Percentiles rank a stretch among this genome's conserved stretches.
Evolutionary conservation across 2,329 filamentous ascomycete species (phyloP).

Genomic region (Cordyceps cateniannulata): DNA sequence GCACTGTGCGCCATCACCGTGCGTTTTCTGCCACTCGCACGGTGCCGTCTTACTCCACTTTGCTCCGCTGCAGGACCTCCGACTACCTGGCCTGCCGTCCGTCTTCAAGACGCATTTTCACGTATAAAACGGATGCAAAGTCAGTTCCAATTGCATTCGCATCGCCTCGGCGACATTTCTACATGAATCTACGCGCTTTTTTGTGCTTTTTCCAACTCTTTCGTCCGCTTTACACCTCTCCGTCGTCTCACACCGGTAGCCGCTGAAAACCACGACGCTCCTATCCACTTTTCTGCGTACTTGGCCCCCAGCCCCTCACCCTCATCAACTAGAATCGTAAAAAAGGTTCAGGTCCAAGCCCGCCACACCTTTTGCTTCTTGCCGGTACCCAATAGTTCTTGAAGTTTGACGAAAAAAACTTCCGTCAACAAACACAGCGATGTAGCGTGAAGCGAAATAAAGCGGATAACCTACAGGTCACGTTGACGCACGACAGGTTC

Average conservation of each 20-base stretch:
- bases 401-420: background rate
- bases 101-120: background rate
- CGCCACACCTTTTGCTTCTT: background rate
- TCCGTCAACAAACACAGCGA: background rate
- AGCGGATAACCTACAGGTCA: background rate
- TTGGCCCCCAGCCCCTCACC: conserved; percentile 1
- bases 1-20: conserved; percentile 4
- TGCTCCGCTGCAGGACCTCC: background rate
- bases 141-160: background rate
- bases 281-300: conserved; percentile 6
- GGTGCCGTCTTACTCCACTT: background rate
- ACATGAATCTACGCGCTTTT: conserved; percentile 10
- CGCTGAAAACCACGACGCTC: conserved; percentile 1
- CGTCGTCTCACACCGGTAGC: background rate
- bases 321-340: background rate
- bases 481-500: background rate
- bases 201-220: background rate
- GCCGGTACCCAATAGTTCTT: background rate
- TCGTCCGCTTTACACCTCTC: background rate
- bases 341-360: background rate
- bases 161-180: conserved; percentile 8
- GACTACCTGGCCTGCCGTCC: background rate
- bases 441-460: background rate
- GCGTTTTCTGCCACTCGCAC: background rate
- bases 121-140: background rate